A percentile compares a stretch with the other conserved stretches of the same genome.
phyloP scores from a whole-genome alignment of 805 yeast species.

The Ogataea wickerhamii region DNA sequence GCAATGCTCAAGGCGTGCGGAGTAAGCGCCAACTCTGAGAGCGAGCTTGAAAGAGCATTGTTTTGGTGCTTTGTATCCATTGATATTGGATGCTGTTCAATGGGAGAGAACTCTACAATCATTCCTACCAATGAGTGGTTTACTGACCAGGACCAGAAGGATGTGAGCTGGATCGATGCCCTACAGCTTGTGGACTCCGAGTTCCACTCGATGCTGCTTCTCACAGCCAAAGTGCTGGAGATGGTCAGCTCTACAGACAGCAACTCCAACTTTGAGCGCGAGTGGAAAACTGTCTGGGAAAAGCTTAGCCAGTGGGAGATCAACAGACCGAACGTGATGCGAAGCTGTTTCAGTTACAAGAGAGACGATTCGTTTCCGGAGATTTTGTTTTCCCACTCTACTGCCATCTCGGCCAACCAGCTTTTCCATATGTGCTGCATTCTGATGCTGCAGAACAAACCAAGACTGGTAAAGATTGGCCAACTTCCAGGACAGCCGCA shows the following conservation, averaged over 20 bases:
- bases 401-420: conserved; percentile 40
- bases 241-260: conserved; percentile 28
- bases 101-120: conserved; percentile 28
- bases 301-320: conserved; percentile 37
- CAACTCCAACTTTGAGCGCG: conserved; percentile 30
- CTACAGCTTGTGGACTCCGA: conserved; percentile 6
- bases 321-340: conserved; percentile 35
- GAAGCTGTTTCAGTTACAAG: conserved; percentile 29
- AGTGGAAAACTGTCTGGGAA: conserved; percentile 40
- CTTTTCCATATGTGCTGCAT: conserved; percentile 41
- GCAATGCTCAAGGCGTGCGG: conserved; percentile 36
- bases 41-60: conserved; percentile 34
- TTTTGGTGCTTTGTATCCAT: conserved; percentile 44
- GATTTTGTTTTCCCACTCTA: conserved; percentile 35
- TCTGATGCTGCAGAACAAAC: conserved; percentile 39
- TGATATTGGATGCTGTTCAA: conserved; percentile 33
- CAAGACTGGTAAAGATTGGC: conserved; percentile 32
- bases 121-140: conserved; percentile 17
- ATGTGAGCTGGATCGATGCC: conserved; percentile 5
- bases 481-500: conserved; percentile 2
- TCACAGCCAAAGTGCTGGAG: conserved; percentile 33
- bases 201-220: conserved; percentile 19
- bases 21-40: conserved; percentile 36
- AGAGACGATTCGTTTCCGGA: conserved; percentile 37
- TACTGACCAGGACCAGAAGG: conserved; percentile 1